Percentiles rank a stretch among this genome's conserved stretches.
Evolutionary conservation across 2,329 filamentous ascomycete genomes (phyloP).

Genomic region (Phaeosphaeriaceae sp.): DNA sequence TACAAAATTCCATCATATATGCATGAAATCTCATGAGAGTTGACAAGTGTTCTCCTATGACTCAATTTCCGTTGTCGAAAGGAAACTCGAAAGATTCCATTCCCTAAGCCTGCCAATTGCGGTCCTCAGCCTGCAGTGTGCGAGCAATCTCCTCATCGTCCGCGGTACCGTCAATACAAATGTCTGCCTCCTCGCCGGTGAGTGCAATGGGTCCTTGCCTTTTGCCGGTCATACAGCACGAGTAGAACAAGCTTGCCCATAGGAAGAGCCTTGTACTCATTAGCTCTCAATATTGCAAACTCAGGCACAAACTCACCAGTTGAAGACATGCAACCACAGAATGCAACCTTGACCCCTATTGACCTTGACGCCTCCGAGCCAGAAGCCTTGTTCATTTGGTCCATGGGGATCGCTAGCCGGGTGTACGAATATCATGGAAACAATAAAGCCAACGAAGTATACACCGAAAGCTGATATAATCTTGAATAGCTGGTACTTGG

Average conservation of each 20-base stretch:
- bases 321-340: conserved; percentile 30
- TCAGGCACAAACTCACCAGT: conserved; percentile 22
- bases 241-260: conserved; percentile 34
- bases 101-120: conserved; percentile 22
- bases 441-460: conserved; percentile 28
- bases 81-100: no score
- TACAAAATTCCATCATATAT: no score
- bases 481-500: conserved; percentile 32
- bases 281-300: background rate
- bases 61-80: no score
- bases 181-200: conserved; percentile 25
- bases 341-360: conserved; percentile 25
- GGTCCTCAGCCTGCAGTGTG: conserved; percentile 25
- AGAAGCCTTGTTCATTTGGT: conserved; percentile 17
- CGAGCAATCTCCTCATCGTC: conserved; percentile 29
- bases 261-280: conserved; percentile 26
- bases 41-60: no score
- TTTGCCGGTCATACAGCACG: conserved; percentile 32
- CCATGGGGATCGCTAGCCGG: conserved; percentile 7
- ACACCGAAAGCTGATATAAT: conserved; percentile 21
- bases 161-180: conserved; percentile 13
- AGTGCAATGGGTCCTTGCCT: conserved; percentile 30
- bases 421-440: conserved; percentile 8
- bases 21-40: no score
- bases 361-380: conserved; percentile 28